These are phyloP conservation scores for Melaleuca quinquenervia DNA, from an alignment of 345 rosid species.

Conservation along the genomic window DNA sequence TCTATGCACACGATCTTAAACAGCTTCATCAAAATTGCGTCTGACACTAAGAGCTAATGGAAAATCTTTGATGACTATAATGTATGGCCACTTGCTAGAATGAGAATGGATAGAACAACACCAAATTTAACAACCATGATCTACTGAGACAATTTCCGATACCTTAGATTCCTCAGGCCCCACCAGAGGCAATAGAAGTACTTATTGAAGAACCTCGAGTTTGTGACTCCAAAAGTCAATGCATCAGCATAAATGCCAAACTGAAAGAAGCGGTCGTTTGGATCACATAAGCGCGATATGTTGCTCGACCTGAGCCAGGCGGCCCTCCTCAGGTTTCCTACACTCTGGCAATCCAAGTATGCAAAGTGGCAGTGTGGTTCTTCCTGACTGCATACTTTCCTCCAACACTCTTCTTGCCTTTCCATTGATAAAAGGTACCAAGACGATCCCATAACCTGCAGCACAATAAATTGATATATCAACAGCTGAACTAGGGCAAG, in stretches of 20 bases:
- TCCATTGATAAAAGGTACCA: conserved; percentile 43
- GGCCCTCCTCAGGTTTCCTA: conserved; percentile 6
- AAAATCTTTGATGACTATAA: background rate
- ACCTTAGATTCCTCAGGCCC: conserved; percentile 43
- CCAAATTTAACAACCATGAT: background rate
- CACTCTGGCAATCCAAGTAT: conserved; percentile 19
- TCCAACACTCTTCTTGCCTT: conserved; percentile 38
- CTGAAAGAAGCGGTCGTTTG: conserved; percentile 2
- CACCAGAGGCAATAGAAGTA: conserved; percentile 43
- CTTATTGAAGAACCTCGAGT: conserved; percentile 21
- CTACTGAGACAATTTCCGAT: background rate
- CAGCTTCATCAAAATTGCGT: background rate
- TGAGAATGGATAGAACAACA: background rate
- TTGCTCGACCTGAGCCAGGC: conserved; percentile 23
- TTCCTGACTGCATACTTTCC: conserved; percentile 12
- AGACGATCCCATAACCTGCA: conserved; percentile 33
- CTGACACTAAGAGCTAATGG: background rate
- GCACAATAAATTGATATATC: background rate
- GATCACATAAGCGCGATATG: conserved; percentile 17
- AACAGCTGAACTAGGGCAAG: background rate
- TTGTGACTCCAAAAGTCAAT: conserved; percentile 12
- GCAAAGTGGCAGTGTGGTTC: conserved; percentile 7
- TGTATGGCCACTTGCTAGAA: background rate
- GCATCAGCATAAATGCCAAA: conserved; percentile 39
- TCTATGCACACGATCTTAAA: background rate